Evolutionary conservation across 2,329 filamentous ascomycete species (phyloP), one percentile per base, ranked within the genome.

Genomic region (Trichophyton benhamiae): DNA sequence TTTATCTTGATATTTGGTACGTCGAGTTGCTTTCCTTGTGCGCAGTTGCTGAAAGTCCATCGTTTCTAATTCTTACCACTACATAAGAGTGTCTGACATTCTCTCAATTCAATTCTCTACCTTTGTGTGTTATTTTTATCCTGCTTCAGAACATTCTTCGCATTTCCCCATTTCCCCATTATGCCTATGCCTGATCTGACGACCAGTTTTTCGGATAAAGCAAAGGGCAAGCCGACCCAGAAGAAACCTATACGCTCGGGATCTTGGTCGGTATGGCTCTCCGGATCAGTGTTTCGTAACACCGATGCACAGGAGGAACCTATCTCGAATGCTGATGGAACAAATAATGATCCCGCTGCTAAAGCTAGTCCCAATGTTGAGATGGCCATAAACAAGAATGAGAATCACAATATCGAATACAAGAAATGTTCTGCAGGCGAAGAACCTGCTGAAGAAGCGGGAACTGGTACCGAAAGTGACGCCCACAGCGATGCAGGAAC

Each of bases 361-460:
- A 25, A n/a, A 2, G 2, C 44, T 2, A 4, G 20, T 4, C 44
- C 17, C 9, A 25, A 15, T 27, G 49, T 15, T 9, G 49, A 53
- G n/a, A 30, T 25, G 27, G 25, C 2, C 13, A 53, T 17, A 11
- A 11, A 9, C 17, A 48, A 46, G 17, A 27, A 38, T 30, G 25
- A 38, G 15, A 25, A 36, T 41, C 48, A 46, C n/a, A 55, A 15
- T 59, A n/a, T 33, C 20, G 42, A 53, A 17, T 49, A 62, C 17
- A 60, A 62, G 17, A 65, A 64, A 42, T 60, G 55, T 5, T 64
- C 60, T 55, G 62, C 62, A n/a, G 62, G 64, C 41, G 65, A 64
- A 33, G 63, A 67, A 15, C 22, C 58, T 38, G 22, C 25, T 5
- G 49, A 33, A 5, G 49, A 53, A 4, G 13, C 49, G 1, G 25